These are phyloP conservation scores for Lepraria neglecta DNA, from an alignment of 495 filamentous ascomycete genomes.

Conservation along the genomic window DNA sequence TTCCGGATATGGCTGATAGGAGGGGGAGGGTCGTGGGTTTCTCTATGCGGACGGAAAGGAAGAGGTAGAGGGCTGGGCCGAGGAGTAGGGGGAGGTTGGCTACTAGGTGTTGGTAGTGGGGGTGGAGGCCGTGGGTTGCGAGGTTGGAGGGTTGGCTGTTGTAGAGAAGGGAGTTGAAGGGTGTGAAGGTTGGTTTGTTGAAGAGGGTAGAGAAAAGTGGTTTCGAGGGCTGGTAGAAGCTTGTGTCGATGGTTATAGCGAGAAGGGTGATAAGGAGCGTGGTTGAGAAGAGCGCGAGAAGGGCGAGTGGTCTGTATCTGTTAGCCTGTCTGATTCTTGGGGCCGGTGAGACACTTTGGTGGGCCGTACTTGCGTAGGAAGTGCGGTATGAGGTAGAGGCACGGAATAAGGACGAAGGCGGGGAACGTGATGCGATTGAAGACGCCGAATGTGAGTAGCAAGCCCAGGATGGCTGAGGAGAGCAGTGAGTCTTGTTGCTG, in stretches of 20 bases:
- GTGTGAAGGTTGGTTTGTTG: constrained; percentile 67
- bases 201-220: constrained; percentile 46
- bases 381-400: constrained; percentile 73
- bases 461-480: constrained; percentile 67
- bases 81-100: constrained; percentile 83
- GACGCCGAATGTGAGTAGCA: constrained; percentile 73
- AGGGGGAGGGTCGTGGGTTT: constrained; percentile 51
- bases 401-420: constrained; percentile 78
- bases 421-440: constrained; percentile 98
- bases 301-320: constrained; percentile 56
- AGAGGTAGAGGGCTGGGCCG: constrained; percentile 71
- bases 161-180: constrained; percentile 85
- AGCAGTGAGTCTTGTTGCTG: constrained; percentile 68
- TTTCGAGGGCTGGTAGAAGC: constrained; percentile 60
- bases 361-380: constrained; percentile 65
- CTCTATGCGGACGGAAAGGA: constrained; percentile 51
- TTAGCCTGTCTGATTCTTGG: constrained; percentile 22
- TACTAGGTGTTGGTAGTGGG: constrained; percentile 81
- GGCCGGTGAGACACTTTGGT: constrained; percentile 1
- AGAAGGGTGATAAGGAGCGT: constrained; percentile 57
- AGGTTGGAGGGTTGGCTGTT: constrained; percentile 73
- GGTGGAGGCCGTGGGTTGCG: constrained; percentile 84
- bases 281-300: constrained; percentile 55
- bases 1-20: constrained; percentile 75
- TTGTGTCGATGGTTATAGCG: constrained; percentile 75